These are phyloP conservation scores for Pichia sp. DNA, from an alignment of 1,139 yeast genomes.

Conservation along the genomic window DNA sequence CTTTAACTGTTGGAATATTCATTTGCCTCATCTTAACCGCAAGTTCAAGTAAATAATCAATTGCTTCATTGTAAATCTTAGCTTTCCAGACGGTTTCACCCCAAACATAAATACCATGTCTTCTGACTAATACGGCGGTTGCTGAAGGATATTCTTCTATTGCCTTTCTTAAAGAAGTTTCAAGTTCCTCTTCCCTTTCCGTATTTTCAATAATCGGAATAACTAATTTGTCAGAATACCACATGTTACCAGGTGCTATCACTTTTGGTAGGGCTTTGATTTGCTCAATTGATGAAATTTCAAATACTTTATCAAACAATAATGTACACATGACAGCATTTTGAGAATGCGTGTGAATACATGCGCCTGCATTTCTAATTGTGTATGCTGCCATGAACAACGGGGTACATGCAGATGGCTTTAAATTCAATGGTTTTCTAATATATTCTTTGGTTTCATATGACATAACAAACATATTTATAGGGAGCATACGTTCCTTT, in stretches of 20 bases:
- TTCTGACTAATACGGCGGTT: slow-evolving; percentile 80
- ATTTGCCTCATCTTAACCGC: slow-evolving; percentile 72
- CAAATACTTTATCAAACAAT: slow-evolving; percentile 62
- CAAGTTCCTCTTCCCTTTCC: slow-evolving; percentile 80
- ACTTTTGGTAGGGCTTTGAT: slow-evolving; percentile 83
- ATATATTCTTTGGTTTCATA: slow-evolving; percentile 47
- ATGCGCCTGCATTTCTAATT: slow-evolving; percentile 76
- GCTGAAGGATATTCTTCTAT: slow-evolving; percentile 64
- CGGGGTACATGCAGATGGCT: slow-evolving; percentile 93
- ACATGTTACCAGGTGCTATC: slow-evolving; percentile 60
- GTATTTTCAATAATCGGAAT: slow-evolving; percentile 90
- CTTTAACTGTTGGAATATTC: slow-evolving; percentile 43
- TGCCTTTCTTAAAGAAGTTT: slow-evolving; percentile 59
- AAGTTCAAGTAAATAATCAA: slow-evolving; percentile 79
- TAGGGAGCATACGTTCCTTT: slow-evolving; percentile 78
- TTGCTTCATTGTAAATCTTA: slow-evolving; percentile 85
- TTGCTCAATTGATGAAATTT: slow-evolving; percentile 79
- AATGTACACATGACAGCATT: slow-evolving; percentile 77
- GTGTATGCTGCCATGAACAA: slow-evolving; percentile 72
- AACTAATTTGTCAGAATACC: slow-evolving; percentile 65
- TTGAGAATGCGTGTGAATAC: slow-evolving; percentile 93
- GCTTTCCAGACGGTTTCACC: slow-evolving; percentile 92
- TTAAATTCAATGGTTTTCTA: slow-evolving; percentile 56
- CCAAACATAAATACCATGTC: slow-evolving; percentile 96
- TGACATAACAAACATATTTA: slow-evolving; percentile 76